phyloP scores from a whole-genome alignment of 176 grass and related monocot genomes.

The Cymbopogon citratus region DNA sequence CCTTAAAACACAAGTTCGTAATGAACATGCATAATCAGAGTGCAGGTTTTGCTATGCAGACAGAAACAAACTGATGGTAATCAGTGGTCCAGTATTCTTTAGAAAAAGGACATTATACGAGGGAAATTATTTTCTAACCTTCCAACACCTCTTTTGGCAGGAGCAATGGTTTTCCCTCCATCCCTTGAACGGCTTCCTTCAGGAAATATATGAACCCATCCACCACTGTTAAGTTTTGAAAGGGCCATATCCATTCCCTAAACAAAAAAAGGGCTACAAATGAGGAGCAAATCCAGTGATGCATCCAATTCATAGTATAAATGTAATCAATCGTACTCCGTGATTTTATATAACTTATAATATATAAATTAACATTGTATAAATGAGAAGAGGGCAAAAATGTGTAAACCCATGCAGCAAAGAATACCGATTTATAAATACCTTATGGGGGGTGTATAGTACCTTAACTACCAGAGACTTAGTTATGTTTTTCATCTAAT shows the following conservation, averaged over 20 bases:
- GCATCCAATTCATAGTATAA: too few species aligned
- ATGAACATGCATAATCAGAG: background rate
- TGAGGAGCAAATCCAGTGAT: too few species aligned
- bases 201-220: slow-evolving; percentile 98
- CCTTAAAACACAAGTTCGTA: background rate
- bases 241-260: background rate
- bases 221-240: slow-evolving; percentile 82
- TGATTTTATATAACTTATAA: background rate
- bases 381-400: background rate
- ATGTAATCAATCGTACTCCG: too few species aligned
- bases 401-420: background rate
- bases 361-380: background rate
- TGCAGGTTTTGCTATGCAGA: background rate
- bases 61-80: background rate
- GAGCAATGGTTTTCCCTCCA: slow-evolving; percentile 72
- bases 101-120: background rate
- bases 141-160: slow-evolving; percentile 88
- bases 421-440: background rate
- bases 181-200: slow-evolving; percentile 88
- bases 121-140: slow-evolving; percentile 40
- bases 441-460: background rate
- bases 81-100: background rate
- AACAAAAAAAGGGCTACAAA: too few species aligned
- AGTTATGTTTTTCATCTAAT: background rate
- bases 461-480: background rate